A percentile compares a stretch with the other conserved stretches of the same genome.
Evolutionary conservation across 805 yeast species (phyloP).

Genomic region (Saccharomycodes ludwigii): DNA sequence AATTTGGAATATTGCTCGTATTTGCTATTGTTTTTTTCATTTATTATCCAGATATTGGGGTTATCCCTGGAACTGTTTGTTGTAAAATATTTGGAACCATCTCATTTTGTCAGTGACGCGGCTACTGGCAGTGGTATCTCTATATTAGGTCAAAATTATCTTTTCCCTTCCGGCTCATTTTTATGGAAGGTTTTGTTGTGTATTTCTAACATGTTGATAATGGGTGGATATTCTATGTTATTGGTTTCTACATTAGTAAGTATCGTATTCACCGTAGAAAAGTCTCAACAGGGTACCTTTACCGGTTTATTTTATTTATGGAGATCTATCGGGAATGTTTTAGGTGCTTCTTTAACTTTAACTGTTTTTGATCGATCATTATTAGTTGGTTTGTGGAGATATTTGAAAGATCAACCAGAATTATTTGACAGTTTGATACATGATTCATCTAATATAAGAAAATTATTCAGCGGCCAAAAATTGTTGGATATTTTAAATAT

Average conservation of each 20-base stretch:
- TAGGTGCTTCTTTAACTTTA: conserved; percentile 33
- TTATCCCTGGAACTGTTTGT: conserved; percentile 11
- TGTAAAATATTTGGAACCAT: conserved; percentile 13
- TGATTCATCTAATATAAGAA: conserved; percentile 20
- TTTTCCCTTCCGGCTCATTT: conserved; percentile 10
- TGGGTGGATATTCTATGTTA: conserved; percentile 41
- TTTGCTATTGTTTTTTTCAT: conserved; percentile 13
- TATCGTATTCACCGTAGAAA: conserved; percentile 32
- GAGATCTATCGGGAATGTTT: conserved; percentile 35
- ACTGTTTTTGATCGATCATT: conserved; percentile 26
- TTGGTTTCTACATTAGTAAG: conserved; percentile 48
- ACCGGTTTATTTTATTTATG: conserved; percentile 38
- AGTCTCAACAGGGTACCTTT: conserved; percentile 34
- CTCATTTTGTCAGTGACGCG: conserved; percentile 2
- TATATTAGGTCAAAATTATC: conserved; percentile 1
- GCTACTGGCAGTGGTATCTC: conserved; percentile 3
- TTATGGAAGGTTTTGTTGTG: conserved; percentile 22
- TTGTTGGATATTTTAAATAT: conserved; percentile 12
- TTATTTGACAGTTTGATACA: too few relatives aligned
- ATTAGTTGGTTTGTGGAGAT: conserved; percentile 20
- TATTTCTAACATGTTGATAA: conserved; percentile 23
- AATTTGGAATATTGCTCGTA: conserved; percentile 20
- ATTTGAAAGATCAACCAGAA: conserved; percentile 13
- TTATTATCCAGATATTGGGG: conserved; percentile 15
- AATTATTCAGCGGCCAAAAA: conserved; percentile 12